Evolutionary conservation across 768 basidiomycete genomes (phyloP).

Genomic region (Trametes punicea): DNA sequence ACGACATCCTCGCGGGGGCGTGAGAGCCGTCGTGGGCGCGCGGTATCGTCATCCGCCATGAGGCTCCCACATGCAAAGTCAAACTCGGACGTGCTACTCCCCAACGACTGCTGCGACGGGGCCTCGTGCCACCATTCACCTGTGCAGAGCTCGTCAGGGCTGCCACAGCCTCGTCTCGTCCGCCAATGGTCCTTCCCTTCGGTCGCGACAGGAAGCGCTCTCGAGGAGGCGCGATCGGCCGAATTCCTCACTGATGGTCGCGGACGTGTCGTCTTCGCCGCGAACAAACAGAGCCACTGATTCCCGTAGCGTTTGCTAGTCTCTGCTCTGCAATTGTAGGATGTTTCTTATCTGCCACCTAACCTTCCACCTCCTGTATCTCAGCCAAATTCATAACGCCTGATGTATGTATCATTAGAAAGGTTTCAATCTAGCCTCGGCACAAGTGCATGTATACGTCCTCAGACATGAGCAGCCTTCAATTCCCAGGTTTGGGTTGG

Average conservation of each 20-base stretch:
- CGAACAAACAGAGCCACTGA: not conserved
- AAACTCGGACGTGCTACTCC: not conserved
- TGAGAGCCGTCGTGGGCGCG: conserved; percentile 11
- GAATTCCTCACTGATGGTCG: conserved; percentile 16
- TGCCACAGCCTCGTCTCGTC: not conserved
- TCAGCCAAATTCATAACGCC: too few species aligned
- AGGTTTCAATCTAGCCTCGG: too few species aligned
- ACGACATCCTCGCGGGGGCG: conserved; percentile 11
- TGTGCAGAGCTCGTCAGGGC: not conserved
- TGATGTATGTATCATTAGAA: too few species aligned
- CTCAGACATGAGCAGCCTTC: too few species aligned
- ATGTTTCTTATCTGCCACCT: too few species aligned
- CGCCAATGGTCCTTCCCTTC: not conserved
- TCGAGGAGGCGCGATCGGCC: not conserved
- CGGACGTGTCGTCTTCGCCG: conserved; percentile 13
- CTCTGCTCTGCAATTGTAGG: too few species aligned
- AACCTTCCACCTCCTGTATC: too few species aligned
- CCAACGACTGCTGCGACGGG: not conserved
- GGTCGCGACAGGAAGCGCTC: not conserved
- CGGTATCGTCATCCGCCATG: not conserved
- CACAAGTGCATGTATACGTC: too few species aligned
- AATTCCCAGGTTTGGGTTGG: too few species aligned
- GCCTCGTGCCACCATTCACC: not conserved
- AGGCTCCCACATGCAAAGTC: not conserved
- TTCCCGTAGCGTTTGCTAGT: too few species aligned